A percentile compares a stretch with the other conserved stretches of the same genome.
phyloP scores from a whole-genome alignment of 805 yeast genomes.

The Novakomyces olei region DNA sequence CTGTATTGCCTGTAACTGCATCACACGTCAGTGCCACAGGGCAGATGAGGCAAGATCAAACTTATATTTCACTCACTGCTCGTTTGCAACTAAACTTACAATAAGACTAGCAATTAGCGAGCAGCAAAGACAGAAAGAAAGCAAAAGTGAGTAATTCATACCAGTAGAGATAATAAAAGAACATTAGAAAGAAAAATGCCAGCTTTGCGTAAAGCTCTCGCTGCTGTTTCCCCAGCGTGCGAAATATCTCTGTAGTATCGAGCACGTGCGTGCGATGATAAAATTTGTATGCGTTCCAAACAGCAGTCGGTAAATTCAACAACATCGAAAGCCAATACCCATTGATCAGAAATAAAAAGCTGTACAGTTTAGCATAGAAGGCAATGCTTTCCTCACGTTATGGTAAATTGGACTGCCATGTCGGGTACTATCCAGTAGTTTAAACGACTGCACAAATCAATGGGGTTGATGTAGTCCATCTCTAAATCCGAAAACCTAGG shows the following conservation, averaged over 20 bases:
- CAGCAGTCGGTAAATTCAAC: slow-evolving; percentile 61
- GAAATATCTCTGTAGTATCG: slow-evolving; percentile 93
- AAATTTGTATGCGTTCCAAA: slow-evolving; percentile 59
- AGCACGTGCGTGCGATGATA: slow-evolving; percentile 59
- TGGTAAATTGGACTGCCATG: slow-evolving; percentile 42
- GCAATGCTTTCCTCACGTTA: no score
- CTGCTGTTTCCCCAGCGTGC: slow-evolving; percentile 83
- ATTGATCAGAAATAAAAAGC: slow-evolving; percentile 47
- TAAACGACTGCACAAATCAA: slow-evolving; percentile 81
- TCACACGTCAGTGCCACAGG: no score
- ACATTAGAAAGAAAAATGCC: slow-evolving; percentile 75
- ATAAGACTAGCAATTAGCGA: no score
- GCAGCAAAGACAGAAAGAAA: no score
- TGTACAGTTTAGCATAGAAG: slow-evolving; percentile 41
- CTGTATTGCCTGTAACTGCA: no score
- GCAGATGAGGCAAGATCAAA: no score
- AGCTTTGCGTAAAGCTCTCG: slow-evolving; percentile 75
- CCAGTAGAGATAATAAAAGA: slow-evolving; percentile 74
- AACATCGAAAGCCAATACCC: slow-evolving; percentile 86
- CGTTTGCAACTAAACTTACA: no score
- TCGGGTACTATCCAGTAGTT: slow-evolving; percentile 76
- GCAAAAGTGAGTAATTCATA: slow-evolving; percentile 6
- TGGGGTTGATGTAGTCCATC: slow-evolving; percentile 91
- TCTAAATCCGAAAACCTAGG: slow-evolving; percentile 2
- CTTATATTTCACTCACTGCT: no score